Percentiles rank a stretch among this genome's conserved stretches.
Conservation (phyloP, 2,329 filamentous ascomycete species). For the Neocatenulostroma microsporum region DNA sequence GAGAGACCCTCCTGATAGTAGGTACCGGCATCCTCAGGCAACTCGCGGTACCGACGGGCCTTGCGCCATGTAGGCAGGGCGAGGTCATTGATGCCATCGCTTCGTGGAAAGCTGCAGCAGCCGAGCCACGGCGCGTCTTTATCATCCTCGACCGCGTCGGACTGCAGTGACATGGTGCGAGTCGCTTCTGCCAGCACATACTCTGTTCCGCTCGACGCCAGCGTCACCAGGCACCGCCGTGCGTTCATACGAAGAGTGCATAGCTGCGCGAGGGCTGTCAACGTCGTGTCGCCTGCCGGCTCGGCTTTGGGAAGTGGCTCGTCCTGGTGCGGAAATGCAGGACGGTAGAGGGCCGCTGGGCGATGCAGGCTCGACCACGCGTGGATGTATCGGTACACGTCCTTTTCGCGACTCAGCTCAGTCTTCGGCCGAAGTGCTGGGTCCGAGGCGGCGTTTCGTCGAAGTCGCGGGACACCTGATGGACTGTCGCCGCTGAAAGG, state of each 20-base stretch:
- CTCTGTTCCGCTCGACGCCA: slow-evolving; percentile 41
- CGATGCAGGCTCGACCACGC: slow-evolving; percentile 5
- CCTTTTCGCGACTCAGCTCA: slow-evolving; percentile 3
- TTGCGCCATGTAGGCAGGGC: slow-evolving; percentile 19
- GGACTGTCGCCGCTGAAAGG: too few relatives aligned
- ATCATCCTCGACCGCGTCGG: slow-evolving; percentile 14
- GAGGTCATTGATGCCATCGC: slow-evolving; percentile 27
- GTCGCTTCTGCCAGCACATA: slow-evolving; percentile 49
- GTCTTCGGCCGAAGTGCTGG: too few relatives aligned
- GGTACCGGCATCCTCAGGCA: slow-evolving; percentile 7
- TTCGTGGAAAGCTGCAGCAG: slow-evolving; percentile 19
- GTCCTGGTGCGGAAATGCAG: slow-evolving; percentile 8
- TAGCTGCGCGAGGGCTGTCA: slow-evolving; percentile 44
- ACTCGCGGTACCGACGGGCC: slow-evolving; percentile 19
- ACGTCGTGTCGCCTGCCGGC: slow-evolving; percentile 32
- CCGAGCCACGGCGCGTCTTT: slow-evolving; percentile 28
- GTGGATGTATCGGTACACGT: slow-evolving; percentile 9
- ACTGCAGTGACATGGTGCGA: slow-evolving; percentile 36
- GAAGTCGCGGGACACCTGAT: too few relatives aligned
- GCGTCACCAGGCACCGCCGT: slow-evolving; percentile 44
- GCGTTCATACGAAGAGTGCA: slow-evolving; percentile 42
- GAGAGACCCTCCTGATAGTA: slow-evolving; percentile 20
- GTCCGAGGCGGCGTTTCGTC: too few relatives aligned
- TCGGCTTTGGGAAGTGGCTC: slow-evolving; percentile 1
- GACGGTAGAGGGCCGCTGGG: slow-evolving; percentile 7